Base-by-base conservation (phyloP, 768 basidiomycete genomes). In the Boletus reticuloceps region DNA sequence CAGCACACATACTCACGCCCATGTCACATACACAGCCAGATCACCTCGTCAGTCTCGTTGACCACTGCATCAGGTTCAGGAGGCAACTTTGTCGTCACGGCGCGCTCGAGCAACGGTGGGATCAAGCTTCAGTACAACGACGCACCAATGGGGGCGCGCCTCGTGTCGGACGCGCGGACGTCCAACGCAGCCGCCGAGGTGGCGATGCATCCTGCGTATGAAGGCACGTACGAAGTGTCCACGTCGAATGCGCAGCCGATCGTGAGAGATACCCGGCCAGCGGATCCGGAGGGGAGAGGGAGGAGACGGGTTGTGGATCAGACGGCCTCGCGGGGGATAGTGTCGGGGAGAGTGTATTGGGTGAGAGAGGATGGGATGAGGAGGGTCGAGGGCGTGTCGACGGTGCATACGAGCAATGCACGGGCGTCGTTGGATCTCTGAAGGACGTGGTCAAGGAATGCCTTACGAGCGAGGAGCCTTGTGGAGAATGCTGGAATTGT, bases 181-280 rank as follows among this genome's bases (percentile, higher is more conserved):
- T 71, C 75, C 5, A 79, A 80, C 40, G 31, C 54, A 0, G 45
- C 50, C 0, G 73, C 65, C 7, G 42, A 25, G 10, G 66, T 71
- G 2, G 37, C 14, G 34, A 66, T 78, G 49, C 73, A 74, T 10
- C 48, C 62, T 5, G 66, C 74, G 16, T 80, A 64, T 50, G 77
- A 81, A 50, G 79, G 79, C 39, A 49, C 51, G 19, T 78, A 74
- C 58, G 58, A 57, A 7, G 56, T 75, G 25, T 14, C 43, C 37
- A 72, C 76, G 37, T 66, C 66, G 9, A 70, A 70, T 1, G 4
- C 22, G 0, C 42, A 39, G 1, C 36, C 61, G 2, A 41, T 46
- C 20, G 40, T 64, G 7, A 12, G 31, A 29, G 63, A 69, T 12
- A 17, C 32, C 4, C 47, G 20, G 9, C 61, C 59, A 0, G 56